Percentiles rank a stretch among this genome's conserved stretches.
Conservation (phyloP, 2,329 filamentous ascomycete species). For the Calonectria leucothoes region DNA sequence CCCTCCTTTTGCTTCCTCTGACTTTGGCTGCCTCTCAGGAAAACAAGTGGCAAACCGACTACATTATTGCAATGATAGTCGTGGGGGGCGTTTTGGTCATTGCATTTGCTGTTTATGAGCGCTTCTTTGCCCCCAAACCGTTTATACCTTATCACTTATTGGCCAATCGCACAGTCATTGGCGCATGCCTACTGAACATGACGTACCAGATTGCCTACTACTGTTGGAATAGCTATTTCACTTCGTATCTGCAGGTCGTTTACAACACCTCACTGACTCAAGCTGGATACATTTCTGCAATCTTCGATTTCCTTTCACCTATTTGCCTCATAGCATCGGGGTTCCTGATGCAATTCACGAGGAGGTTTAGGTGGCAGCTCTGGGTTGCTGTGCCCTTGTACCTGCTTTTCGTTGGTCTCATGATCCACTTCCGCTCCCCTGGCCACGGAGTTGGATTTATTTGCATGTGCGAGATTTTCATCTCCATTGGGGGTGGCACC, state of each 20-base stretch:
- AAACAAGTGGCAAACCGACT: constrained; percentile 52
- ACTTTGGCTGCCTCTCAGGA: constrained; percentile 48
- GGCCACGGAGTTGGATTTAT: neutral
- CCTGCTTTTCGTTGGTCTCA: neutral
- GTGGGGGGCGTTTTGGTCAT: constrained; percentile 60
- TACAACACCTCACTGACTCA: constrained; percentile 21
- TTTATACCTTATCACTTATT: constrained; percentile 47
- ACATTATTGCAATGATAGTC: constrained; percentile 59
- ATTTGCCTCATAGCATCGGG: constrained; percentile 5
- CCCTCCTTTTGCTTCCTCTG: constrained; percentile 64
- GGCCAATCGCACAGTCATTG: constrained; percentile 58
- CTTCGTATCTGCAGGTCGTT: constrained; percentile 27
- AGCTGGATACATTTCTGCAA: constrained; percentile 27
- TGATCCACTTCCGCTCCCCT: neutral
- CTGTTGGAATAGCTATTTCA: constrained; percentile 15
- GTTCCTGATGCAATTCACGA: constrained; percentile 38
- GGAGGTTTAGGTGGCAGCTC: constrained; percentile 44
- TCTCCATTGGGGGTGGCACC: neutral
- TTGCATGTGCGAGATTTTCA: neutral
- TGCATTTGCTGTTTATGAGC: constrained; percentile 65
- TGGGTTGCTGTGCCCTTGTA: neutral
- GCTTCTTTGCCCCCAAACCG: constrained; percentile 50
- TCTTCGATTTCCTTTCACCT: constrained; percentile 23
- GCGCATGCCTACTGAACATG: constrained; percentile 27
- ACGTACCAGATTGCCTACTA: constrained; percentile 2